These are phyloP conservation scores for Cordyceps militaris DNA, from an alignment of 2,329 filamentous ascomycete genomes.

Conservation along the genomic window DNA sequence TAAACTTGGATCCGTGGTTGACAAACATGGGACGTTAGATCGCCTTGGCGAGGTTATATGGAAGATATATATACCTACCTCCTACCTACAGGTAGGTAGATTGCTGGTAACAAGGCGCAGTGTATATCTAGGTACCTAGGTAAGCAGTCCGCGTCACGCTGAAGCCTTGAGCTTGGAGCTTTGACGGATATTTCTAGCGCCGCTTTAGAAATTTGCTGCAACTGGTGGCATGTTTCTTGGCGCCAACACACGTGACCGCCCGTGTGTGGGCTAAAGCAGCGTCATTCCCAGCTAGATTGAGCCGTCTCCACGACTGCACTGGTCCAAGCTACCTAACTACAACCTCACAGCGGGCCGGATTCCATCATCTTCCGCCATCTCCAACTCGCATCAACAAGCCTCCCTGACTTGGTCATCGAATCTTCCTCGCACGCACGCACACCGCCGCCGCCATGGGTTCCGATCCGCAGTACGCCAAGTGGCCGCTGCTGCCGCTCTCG, in stretches of 20 bases:
- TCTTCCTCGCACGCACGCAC: not conserved
- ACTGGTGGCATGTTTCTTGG: not conserved
- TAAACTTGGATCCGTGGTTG: not conserved
- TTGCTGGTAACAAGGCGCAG: not conserved
- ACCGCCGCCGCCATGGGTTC: slow-evolving; percentile 57
- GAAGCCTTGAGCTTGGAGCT: slow-evolving; percentile 12
- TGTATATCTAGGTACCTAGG: too few relatives aligned
- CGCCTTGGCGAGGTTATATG: not conserved
- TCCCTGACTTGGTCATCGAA: not conserved
- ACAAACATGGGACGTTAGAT: not conserved
- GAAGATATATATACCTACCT: too few relatives aligned
- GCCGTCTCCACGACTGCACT: not conserved
- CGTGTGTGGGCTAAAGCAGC: not conserved
- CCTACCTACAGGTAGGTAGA: too few relatives aligned
- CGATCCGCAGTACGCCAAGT: slow-evolving; percentile 81
- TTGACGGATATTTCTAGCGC: not conserved
- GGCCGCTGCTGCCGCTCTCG: slow-evolving; percentile 71
- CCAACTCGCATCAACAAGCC: slow-evolving; percentile 8
- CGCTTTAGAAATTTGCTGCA: not conserved
- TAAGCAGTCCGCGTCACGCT: slow-evolving; percentile 12
- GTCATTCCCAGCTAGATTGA: not conserved
- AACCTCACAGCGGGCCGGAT: not conserved
- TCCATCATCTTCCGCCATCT: slow-evolving; percentile 14
- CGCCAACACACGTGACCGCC: not conserved
- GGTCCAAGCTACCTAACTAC: slow-evolving; percentile 3